Evolutionary conservation across 495 filamentous ascomycete genomes (phyloP).

Genomic region (Penicillium ucsense): DNA sequence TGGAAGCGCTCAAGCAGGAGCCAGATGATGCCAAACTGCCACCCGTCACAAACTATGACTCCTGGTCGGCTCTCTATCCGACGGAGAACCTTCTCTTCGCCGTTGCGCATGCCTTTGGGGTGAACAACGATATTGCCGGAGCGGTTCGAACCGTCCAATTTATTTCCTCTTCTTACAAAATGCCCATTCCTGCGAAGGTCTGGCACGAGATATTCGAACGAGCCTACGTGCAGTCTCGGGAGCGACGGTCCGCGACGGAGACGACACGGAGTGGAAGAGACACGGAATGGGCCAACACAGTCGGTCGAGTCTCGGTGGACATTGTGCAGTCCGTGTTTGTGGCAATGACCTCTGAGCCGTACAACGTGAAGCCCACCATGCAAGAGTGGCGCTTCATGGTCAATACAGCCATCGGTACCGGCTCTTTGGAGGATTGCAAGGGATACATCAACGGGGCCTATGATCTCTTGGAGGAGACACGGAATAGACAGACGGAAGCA

Average conservation of each 20-base stretch:
- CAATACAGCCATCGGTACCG: constrained; percentile 17
- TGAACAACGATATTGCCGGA: constrained; percentile 43
- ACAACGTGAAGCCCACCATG: constrained; percentile 45
- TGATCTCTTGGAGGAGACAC: constrained; percentile 19
- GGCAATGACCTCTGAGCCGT: constrained; percentile 47
- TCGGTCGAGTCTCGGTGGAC: constrained; percentile 26
- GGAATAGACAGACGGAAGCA: constrained; percentile 16
- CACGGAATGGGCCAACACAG: not conserved
- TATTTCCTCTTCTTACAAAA: constrained; percentile 44
- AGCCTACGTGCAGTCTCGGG: constrained; percentile 42
- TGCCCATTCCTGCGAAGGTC: constrained; percentile 36
- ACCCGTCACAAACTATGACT: constrained; percentile 21
- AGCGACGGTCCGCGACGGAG: constrained; percentile 3
- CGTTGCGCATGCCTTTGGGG: constrained; percentile 49
- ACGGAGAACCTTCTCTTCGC: constrained; percentile 42
- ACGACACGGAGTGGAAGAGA: constrained; percentile 6
- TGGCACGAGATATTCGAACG: constrained; percentile 54
- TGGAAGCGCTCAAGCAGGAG: constrained; percentile 26
- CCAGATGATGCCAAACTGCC: constrained; percentile 16
- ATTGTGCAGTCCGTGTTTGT: constrained; percentile 39
- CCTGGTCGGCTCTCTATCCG: constrained; percentile 46
- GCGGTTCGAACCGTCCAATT: constrained; percentile 47
- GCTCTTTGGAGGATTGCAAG: constrained; percentile 13
- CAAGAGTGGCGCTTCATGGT: constrained; percentile 44
- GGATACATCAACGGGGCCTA: constrained; percentile 22